Evolutionary conservation across 1,284 basidiomycete species (phyloP), one percentile per base, ranked within the genome.

Genomic region (Irpex sp.): DNA sequence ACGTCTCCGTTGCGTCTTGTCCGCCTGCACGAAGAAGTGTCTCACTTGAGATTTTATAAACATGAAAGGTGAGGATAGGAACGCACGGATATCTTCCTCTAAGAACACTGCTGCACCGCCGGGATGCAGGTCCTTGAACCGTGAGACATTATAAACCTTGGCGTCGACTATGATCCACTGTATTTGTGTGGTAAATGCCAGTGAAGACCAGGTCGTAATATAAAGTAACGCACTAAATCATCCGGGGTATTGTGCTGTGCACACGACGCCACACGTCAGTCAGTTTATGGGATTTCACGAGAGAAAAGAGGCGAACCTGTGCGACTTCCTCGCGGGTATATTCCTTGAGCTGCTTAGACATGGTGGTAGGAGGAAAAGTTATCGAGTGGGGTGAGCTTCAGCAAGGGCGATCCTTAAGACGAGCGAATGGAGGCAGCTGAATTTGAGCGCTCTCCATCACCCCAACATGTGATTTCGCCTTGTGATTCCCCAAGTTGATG

Each of bases 111-210:
- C 83, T 0, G 83, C 71, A 8, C 94, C 94, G 59, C 94, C 94
- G 0, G 94, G 94, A 73, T 96, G 94, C 67, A 95, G 79, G 59
- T 79, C 81, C 60, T 82, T 84, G 74, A 96, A 96, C 68, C 86
- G 88, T 61, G 87, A 85, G 33, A 95, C 77, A 74, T 94, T 89
- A 75, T 90, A 95, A 35, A 95, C 92, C 70, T 87, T 89, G 19
- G 88, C 83, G 74, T 95, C 93, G 68, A 96, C 82, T 65, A 94
- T 83, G 67, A 94, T 78, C 92, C 93, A 95, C 88, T 90, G 37
- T 7, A n/a, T 43, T 6, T 1, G 26, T 31, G 31, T 8, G 46
- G 13, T 19, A 4, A 33, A 35, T 49, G 19, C 39, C 9, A 36
- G 19, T 17, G 7, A 31, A 6, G 33, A 19, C 5, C 47, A 21